These are phyloP conservation scores for Colletotrichum tropicale DNA, from an alignment of 2,329 filamentous ascomycete genomes.

Conservation along the genomic window DNA sequence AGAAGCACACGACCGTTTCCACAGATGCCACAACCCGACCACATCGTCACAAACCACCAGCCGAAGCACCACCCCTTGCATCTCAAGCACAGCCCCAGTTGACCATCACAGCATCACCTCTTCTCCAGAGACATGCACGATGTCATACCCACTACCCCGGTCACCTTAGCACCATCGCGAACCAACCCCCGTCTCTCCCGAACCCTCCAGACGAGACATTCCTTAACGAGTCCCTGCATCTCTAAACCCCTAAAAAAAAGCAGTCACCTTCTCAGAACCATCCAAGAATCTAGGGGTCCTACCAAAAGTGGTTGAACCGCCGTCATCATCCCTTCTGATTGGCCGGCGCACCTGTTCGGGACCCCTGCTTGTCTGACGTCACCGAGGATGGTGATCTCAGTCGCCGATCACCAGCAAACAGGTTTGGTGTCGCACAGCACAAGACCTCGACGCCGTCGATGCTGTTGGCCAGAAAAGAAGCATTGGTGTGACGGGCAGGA, in stretches of 20 bases:
- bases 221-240: constrained; percentile 10
- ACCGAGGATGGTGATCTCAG: constrained; percentile 6
- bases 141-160: constrained; percentile 1
- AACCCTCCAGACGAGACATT: not conserved
- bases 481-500: not conserved
- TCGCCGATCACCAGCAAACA: constrained; percentile 14
- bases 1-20: not conserved
- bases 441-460: not conserved
- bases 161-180: not conserved
- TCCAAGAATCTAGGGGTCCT: constrained; percentile 18
- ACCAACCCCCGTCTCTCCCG: not conserved
- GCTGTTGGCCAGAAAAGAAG: not conserved
- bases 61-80: not conserved
- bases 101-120: not conserved
- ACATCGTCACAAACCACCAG: not conserved
- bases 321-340: not conserved
- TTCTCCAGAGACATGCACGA: not conserved
- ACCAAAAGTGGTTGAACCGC: not conserved
- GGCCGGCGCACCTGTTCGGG: not conserved
- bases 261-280: not conserved
- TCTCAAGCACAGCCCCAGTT: not conserved
- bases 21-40: not conserved
- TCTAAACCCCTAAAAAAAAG: not conserved
- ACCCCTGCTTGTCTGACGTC: constrained; percentile 8
- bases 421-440: constrained; percentile 10